Evolutionary conservation across 2,329 filamentous ascomycete genomes (phyloP), one percentile per base, ranked within the genome.

Genomic region (Dothideomycetes sp.): DNA sequence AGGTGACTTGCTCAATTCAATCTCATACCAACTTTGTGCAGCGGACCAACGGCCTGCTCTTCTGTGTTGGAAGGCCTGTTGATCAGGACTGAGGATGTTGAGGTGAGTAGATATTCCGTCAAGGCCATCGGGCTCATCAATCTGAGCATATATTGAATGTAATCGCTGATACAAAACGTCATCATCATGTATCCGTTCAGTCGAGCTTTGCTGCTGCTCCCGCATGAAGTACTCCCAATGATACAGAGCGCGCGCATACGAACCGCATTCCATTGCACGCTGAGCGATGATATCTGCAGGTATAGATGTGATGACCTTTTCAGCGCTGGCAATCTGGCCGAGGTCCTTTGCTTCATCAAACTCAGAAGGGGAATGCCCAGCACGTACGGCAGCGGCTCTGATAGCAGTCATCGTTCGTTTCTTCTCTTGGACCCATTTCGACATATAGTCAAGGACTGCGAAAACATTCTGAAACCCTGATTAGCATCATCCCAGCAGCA

Each of bases 21-120:
- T 79, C 57, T 98, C 88, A 59, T 95, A 96, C 91, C 93, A 98
- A 47, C 85, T 94, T 62, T 96, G 91, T 17, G 88, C 91, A 37
- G 89, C 85, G 12, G 84, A 81, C 88, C 91, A 98, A 46, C 88
- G 73, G 3, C 91, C 91, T 15, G 88, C 84, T 59, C 94, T 96
- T 42, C 84, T 78, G 61, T 98, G 87, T 51, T 93, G 86, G 40
- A 95, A 70, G 22, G 95, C 82, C 56, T 96, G 88, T 56, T 95
- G 89, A 44, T 94, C 84, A 36, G 95, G 81, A 48, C 93, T 84
- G n/a, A 96, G 67, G 9, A 87, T 77, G 43, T 83, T 81, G 3
- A 96, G 68, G 56, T 91, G 83, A 15, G 86, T 79, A 2, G 89
- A 94, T 45, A 98, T 89, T 3, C 91, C 91, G 56, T 96, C 88